These are phyloP conservation scores for Xanthoceras sorbifolium DNA, from an alignment of 345 rosid species.

Conservation along the genomic window DNA sequence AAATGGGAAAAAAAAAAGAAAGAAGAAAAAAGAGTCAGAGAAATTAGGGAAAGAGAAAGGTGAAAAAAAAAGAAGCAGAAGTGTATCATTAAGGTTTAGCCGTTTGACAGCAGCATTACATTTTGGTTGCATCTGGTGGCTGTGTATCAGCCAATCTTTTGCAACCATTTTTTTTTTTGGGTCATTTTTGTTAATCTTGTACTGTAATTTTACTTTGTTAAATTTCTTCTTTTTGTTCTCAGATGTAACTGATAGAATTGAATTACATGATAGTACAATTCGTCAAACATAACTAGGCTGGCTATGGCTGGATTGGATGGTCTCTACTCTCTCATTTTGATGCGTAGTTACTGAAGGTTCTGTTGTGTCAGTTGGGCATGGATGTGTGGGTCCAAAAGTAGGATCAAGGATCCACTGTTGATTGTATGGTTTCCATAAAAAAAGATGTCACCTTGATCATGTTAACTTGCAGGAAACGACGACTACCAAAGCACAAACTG, in stretches of 20 bases:
- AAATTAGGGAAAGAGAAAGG: constrained; percentile 24
- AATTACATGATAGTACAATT: constrained; percentile 49
- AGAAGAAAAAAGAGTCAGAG: not conserved
- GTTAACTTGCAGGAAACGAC: too few relatives aligned
- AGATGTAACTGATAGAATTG: constrained; percentile 67
- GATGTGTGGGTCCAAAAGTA: too few relatives aligned
- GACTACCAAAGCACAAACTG: too few relatives aligned
- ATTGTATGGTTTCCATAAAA: not conserved
- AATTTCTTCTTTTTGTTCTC: constrained; percentile 31
- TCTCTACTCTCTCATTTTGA: not conserved
- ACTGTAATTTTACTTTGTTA: constrained; percentile 37
- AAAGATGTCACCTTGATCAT: too few relatives aligned
- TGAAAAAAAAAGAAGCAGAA: constrained; percentile 29
- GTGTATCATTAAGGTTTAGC: constrained; percentile 45
- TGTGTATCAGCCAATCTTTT: constrained; percentile 31
- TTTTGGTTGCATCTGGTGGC: constrained; percentile 46
- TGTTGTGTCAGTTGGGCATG: not conserved
- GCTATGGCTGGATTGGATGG: not conserved
- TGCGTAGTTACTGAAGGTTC: not conserved
- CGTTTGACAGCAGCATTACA: constrained; percentile 35
- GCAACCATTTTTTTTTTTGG: constrained; percentile 22
- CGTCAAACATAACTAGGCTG: constrained; percentile 16
- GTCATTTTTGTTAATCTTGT: constrained; percentile 50
- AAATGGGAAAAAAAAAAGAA: constrained; percentile 7
- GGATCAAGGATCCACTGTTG: not conserved